phyloP scores from a whole-genome alignment of 495 filamentous ascomycete genomes.

The Trichocladium uniseriatum region DNA sequence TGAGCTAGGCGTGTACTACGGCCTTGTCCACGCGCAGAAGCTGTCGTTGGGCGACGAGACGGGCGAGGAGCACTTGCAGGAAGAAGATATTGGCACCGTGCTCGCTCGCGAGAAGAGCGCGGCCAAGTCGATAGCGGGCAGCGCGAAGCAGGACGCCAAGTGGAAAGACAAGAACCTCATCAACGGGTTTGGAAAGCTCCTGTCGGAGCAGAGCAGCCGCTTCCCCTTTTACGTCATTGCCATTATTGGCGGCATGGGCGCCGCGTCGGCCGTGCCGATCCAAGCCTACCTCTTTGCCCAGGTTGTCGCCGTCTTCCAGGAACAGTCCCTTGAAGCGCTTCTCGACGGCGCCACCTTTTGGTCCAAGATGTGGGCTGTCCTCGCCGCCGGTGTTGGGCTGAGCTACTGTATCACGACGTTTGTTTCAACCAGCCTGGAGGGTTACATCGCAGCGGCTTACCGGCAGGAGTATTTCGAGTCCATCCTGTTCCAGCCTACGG shows the following conservation, averaged over 20 bases:
- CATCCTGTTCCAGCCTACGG: constrained; percentile 47
- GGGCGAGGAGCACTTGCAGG: constrained; percentile 21
- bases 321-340: constrained; percentile 10
- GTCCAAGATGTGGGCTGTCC: constrained; percentile 40
- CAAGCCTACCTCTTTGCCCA: constrained; percentile 40
- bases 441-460: constrained; percentile 40
- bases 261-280: constrained; percentile 31
- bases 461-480: constrained; percentile 51
- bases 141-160: constrained; percentile 10
- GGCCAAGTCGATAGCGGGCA: constrained; percentile 25
- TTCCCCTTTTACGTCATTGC: constrained; percentile 31
- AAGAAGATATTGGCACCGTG: constrained; percentile 32
- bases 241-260: constrained; percentile 30
- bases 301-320: constrained; percentile 34
- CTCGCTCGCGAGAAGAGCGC: constrained; percentile 42
- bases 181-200: constrained; percentile 39
- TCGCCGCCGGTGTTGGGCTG: constrained; percentile 32
- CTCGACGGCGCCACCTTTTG: constrained; percentile 33
- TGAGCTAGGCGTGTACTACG: constrained; percentile 43
- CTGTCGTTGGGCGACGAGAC: constrained; percentile 31
- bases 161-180: constrained; percentile 33
- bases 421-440: constrained; percentile 29
- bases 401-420: constrained; percentile 32
- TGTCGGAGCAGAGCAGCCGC: constrained; percentile 34
- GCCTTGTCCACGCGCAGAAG: constrained; percentile 45